phyloP scores from a whole-genome alignment of 23 red algal genomes.

The Gracilariopsis chorda region DNA sequence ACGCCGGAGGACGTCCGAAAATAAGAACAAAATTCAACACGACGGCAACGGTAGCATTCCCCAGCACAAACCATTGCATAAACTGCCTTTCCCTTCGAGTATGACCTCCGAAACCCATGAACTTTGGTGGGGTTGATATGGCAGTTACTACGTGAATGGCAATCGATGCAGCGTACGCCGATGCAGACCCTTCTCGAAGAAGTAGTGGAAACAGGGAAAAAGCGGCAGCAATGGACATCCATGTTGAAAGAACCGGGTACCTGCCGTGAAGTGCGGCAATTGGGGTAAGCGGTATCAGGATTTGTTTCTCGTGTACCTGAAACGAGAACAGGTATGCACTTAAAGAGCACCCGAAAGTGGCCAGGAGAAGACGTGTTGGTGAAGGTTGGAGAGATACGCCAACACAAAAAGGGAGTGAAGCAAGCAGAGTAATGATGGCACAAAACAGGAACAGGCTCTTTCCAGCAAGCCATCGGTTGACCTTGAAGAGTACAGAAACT shows the following conservation, averaged over 20 bases:
- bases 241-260: constrained; percentile 31
- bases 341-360: constrained; percentile 63
- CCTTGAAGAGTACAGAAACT: constrained; percentile 42
- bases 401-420: constrained; percentile 75
- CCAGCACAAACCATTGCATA: background rate
- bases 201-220: constrained; percentile 73
- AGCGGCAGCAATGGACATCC: constrained; percentile 44
- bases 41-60: background rate
- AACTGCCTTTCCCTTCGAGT: background rate
- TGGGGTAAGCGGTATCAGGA: constrained; percentile 78
- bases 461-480: background rate
- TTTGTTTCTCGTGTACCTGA: constrained; percentile 99
- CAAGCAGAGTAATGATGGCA: constrained; percentile 16
- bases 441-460: constrained; percentile 20
- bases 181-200: constrained; percentile 46
- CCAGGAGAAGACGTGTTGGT: constrained; percentile 15
- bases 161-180: constrained; percentile 36
- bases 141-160: constrained; percentile 22
- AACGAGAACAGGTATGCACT: constrained; percentile 81
- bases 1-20: background rate
- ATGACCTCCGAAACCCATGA: background rate
- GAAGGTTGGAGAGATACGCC: constrained; percentile 32
- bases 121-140: background rate
- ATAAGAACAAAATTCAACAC: constrained; percentile 33
- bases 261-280: constrained; percentile 16